Evolutionary conservation across 169 alveolate genomes (phyloP).

Genomic region (Eimeria tenella): DNA sequence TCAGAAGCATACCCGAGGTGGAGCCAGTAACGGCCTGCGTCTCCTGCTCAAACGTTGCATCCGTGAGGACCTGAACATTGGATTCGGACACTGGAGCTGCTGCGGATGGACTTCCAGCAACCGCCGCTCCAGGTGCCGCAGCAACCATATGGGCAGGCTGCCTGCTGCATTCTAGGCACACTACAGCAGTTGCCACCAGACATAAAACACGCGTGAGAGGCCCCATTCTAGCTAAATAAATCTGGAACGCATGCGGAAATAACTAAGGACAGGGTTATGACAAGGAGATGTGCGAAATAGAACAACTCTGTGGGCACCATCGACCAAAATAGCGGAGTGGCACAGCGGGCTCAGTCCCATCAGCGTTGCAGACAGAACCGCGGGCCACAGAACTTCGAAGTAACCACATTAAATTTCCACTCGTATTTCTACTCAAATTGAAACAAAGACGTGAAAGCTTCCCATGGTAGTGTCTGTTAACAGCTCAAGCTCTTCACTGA

Average conservation of each 20-base stretch:
- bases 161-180: constrained; percentile 40
- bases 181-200: constrained; percentile 28
- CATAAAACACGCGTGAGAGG: constrained; percentile 46
- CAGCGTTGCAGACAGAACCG: neutral
- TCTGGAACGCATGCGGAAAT: neutral
- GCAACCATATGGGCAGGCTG: constrained; percentile 7
- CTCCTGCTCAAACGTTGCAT: constrained; percentile 77
- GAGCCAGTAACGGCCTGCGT: constrained; percentile 79
- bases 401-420: too few relatives aligned
- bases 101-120: constrained; percentile 42
- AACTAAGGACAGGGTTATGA: neutral
- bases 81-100: neutral
- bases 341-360: constrained; percentile 43
- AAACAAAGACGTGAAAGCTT: too few relatives aligned
- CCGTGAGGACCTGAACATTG: constrained; percentile 73
- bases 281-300: constrained; percentile 7
- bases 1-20: constrained; percentile 65
- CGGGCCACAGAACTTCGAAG: too few relatives aligned
- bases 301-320: constrained; percentile 17
- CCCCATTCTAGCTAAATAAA: constrained; percentile 18
- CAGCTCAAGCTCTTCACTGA: too few relatives aligned
- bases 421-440: too few relatives aligned
- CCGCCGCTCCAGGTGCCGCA: constrained; percentile 46
- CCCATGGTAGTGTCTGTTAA: too few relatives aligned
- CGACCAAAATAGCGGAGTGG: constrained; percentile 47